Evolutionary conservation across 352 stramenopile species (phyloP).

Genomic region (Salisapilia sapeloensis): DNA sequence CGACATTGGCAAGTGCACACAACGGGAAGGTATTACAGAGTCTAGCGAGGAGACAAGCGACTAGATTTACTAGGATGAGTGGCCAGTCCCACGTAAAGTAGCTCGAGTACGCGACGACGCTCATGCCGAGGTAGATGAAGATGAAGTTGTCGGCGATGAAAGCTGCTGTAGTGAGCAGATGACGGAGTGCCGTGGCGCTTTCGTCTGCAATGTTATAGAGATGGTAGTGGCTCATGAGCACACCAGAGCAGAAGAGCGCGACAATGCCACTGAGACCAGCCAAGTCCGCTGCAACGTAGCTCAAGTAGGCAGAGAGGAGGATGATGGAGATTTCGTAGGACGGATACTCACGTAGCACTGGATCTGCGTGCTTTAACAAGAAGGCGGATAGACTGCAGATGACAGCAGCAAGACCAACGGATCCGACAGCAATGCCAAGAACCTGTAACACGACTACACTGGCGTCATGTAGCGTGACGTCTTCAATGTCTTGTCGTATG

Average conservation of each 20-base stretch:
- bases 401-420: slow-evolving; percentile 42
- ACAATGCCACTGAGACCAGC: slow-evolving; percentile 84
- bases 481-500: slow-evolving; percentile 46
- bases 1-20: slow-evolving; percentile 52
- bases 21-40: slow-evolving; percentile 68
- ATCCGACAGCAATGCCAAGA: slow-evolving; percentile 70
- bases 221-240: slow-evolving; percentile 80
- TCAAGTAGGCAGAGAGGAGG: slow-evolving; percentile 64
- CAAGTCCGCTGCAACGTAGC: slow-evolving; percentile 62
- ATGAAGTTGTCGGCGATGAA: slow-evolving; percentile 83
- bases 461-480: slow-evolving; percentile 57
- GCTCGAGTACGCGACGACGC: slow-evolving; percentile 55
- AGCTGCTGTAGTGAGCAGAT: slow-evolving; percentile 58
- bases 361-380: slow-evolving; percentile 61
- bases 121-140: slow-evolving; percentile 78
- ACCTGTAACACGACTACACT: slow-evolving; percentile 68
- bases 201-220: slow-evolving; percentile 69
- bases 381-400: slow-evolving; percentile 71
- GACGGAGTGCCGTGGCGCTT: slow-evolving; percentile 49
- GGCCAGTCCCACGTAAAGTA: slow-evolving; percentile 76
- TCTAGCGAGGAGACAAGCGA: slow-evolving; percentile 42
- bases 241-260: slow-evolving; percentile 87
- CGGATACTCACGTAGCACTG: slow-evolving; percentile 51
- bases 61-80: slow-evolving; percentile 59
- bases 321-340: slow-evolving; percentile 81